Evolutionary conservation across 2,329 filamentous ascomycete genomes (phyloP), one percentile per base, ranked within the genome.

Genomic region (Ophiostoma himal-ulmi): DNA sequence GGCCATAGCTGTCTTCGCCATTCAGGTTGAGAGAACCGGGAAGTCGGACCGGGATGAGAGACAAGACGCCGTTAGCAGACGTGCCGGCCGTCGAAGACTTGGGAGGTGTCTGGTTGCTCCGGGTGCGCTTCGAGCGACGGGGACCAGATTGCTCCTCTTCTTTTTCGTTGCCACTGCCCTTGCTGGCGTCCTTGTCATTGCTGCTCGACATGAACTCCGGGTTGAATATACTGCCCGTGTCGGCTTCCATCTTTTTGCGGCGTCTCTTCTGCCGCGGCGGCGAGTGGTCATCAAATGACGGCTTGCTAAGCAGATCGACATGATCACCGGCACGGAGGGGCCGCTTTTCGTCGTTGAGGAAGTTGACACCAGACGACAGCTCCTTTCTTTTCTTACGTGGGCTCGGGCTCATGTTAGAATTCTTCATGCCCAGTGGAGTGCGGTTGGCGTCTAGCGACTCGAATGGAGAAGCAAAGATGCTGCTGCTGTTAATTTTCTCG

Each of bases 341-440:
- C 5, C 64, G 68, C 8, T 68, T 72, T 5, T 71, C 70, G 37
- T 48, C 41, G 1, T 34, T 17, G n/a, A 67, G 14, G 17, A 52
- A 34, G 22, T 69, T 68, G 64, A 67, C 22, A 1, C 65, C 65
- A 5, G 65, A 67, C 39, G 34, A 71, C 37, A 70, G 54, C 14
- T 75, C 76, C 75, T 80, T 80, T 37, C 79, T 76, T 74, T 81
- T 80, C 75, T 80, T 81, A 30, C 72, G 73, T 8, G 78, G 79
- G 72, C 78, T 80, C 10, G 79, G 79, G 71, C 79, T 80, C 71
- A 73, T 73, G 75, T 81, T 81, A 37, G 74, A 70, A 67, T 80
- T 79, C 74, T 77, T 80, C 20, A 75, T 73, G 36, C 76, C 76
- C 17, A 81, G 75, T 17, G 80, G 79, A n/a, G 71, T 69, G 10